Base-by-base conservation (phyloP, 257 asterid genomes). In the Solanum medicagineum region DNA sequence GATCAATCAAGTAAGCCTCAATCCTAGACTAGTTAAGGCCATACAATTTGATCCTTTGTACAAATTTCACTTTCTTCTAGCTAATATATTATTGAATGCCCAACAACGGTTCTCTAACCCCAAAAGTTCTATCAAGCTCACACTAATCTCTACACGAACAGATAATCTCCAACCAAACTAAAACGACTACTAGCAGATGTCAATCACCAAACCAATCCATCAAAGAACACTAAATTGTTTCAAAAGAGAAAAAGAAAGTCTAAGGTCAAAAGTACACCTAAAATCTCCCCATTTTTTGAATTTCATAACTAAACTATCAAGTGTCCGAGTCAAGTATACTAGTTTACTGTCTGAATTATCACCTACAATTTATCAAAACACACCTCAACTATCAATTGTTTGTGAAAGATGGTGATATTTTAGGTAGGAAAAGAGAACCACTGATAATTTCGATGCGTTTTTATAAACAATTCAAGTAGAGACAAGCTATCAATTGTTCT, bases 221-320 rank as follows among this genome's bases (percentile, higher is more conserved):
- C 71, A 63, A 13, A 7, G 49, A 68, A 68, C 4, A 12, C 47
- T 68, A 32, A 29, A 15, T 59, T 59, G 3, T 20, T 59, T 57
- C 19, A 0, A 17, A 8, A 20, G 9, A 3, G n/a, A n/a, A 20
- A 3, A 13, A 10, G 0, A 59, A 8, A 7, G 8, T 8, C 2
- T 4, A 7, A 6, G n/a, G 29, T 59, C 66, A n/a, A 59, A 59
- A 10, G 29, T 15, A 59, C 66, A 59, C 66, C 66, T 59, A 59
- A 59, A 59, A 7, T n/a, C 0, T 1, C 66, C 29, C 32, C 1
- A 59, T n/a, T 59, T n/a, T 0, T 59, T 6, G 15, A 20, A 12
- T 20, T 57, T 9, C 53, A 10, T 47, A 47, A 3, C 53, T 47
- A 10, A 57, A 12, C 14, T 57, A 9, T 57, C 0, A 57, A 13